phyloP scores from a whole-genome alignment of 192 early-diverging fungal genomes.

The Coemansia sp. region DNA sequence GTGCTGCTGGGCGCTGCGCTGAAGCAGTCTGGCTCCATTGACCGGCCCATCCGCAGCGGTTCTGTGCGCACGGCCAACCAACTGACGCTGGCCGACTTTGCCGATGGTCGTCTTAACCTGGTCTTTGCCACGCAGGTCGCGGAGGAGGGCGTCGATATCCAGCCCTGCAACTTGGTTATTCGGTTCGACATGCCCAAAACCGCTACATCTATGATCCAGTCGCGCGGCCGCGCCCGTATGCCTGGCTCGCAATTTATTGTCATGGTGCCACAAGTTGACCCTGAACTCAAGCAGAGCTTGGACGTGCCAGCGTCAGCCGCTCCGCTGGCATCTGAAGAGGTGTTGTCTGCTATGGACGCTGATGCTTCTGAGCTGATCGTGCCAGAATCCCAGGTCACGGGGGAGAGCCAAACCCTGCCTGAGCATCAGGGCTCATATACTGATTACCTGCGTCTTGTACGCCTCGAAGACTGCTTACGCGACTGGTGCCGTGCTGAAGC shows the following conservation, averaged over 20 bases:
- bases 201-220: slow-evolving; percentile 80
- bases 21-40: slow-evolving; percentile 19
- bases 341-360: background rate
- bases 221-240: slow-evolving; percentile 82
- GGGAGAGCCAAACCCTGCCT: background rate
- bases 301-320: background rate
- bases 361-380: background rate
- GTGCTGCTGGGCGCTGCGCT: slow-evolving; percentile 41
- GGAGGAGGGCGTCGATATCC: slow-evolving; percentile 94
- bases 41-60: slow-evolving; percentile 39
- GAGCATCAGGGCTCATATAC: slow-evolving; percentile 33
- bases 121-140: slow-evolving; percentile 91
- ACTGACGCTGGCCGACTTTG: slow-evolving; percentile 65
- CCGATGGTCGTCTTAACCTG: slow-evolving; percentile 67
- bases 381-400: background rate
- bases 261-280: slow-evolving; percentile 56
- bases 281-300: background rate
- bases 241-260: slow-evolving; percentile 73
- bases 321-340: background rate
- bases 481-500: slow-evolving; percentile 57
- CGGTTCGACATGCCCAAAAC: slow-evolving; percentile 80
- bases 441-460: slow-evolving; percentile 43
- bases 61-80: slow-evolving; percentile 31
- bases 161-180: slow-evolving; percentile 85
- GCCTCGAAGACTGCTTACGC: slow-evolving; percentile 62